Conservation (phyloP, 1,284 basidiomycete species). For the Cryptococcus sp. region DNA sequence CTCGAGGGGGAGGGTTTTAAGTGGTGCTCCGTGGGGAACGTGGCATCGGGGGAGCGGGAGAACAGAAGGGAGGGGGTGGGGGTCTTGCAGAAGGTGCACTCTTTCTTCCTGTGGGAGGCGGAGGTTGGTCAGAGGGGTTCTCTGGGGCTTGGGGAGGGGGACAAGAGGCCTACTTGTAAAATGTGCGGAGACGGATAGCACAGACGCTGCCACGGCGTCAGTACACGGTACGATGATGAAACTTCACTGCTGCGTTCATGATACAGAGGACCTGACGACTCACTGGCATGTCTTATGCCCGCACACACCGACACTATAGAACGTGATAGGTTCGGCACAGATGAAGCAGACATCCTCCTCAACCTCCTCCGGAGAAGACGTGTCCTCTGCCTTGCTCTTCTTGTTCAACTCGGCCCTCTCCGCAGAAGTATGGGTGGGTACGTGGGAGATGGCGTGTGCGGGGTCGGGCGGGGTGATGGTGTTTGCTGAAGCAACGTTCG, state of each 20-base stretch:
- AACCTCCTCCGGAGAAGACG: slow-evolving; percentile 13
- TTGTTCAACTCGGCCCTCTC: slow-evolving; percentile 10
- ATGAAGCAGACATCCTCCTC: slow-evolving; percentile 74
- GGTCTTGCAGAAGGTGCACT: slow-evolving; percentile 97
- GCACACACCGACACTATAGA: slow-evolving; percentile 83
- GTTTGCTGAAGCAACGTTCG: slow-evolving; percentile 6
- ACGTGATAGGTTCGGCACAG: slow-evolving; percentile 91
- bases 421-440: slow-evolving; percentile 19
- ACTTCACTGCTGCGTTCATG: too few relatives aligned
- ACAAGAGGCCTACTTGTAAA: slow-evolving; percentile 66
- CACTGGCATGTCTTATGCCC: slow-evolving; percentile 63
- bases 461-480: slow-evolving; percentile 23
- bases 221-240: not conserved
- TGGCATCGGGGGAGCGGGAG: slow-evolving; percentile 64
- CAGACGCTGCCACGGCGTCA: slow-evolving; percentile 61
- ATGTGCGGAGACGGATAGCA: slow-evolving; percentile 78
- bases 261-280: slow-evolving; percentile 15
- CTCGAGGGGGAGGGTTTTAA: slow-evolving; percentile 53
- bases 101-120: slow-evolving; percentile 55
- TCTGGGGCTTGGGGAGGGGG: not conserved
- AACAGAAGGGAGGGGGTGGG: slow-evolving; percentile 78
- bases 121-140: slow-evolving; percentile 7
- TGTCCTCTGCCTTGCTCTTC: not conserved
- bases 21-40: slow-evolving; percentile 60
- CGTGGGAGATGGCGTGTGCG: slow-evolving; percentile 16